Percentiles rank a stretch among this genome's conserved stretches.
Evolutionary conservation across 192 early-diverging fungal genomes (phyloP).

Genomic region (Jimgerdemannia lactiflua): DNA sequence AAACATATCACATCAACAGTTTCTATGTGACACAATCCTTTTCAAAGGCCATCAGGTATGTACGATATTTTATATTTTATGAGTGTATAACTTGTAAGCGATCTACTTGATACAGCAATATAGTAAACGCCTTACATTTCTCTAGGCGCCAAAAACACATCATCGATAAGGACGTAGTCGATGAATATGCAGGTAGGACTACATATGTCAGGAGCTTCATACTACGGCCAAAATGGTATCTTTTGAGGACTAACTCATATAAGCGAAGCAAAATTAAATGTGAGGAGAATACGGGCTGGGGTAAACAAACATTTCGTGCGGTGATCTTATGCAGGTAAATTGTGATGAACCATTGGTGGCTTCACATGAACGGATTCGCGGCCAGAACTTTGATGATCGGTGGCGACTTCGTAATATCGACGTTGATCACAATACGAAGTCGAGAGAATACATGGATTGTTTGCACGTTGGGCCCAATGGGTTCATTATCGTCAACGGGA

Average conservation of each 20-base stretch:
- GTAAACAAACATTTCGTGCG: not conserved
- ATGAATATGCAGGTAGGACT: not conserved
- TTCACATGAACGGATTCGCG: constrained; percentile 45
- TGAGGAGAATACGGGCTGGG: not conserved
- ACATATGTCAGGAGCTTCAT: not conserved
- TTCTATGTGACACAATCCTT: too few relatives aligned
- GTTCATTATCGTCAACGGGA: constrained; percentile 6
- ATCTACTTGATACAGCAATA: too few relatives aligned
- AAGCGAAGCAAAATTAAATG: not conserved
- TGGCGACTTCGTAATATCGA: constrained; percentile 48
- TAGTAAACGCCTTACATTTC: too few relatives aligned
- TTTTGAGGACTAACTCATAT: not conserved
- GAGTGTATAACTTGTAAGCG: too few relatives aligned
- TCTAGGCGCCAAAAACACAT: too few relatives aligned
- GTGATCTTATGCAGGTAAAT: too few relatives aligned
- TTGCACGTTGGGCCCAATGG: constrained; percentile 19
- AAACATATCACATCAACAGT: too few relatives aligned
- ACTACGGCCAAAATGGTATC: not conserved
- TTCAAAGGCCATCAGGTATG: too few relatives aligned
- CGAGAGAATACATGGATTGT: constrained; percentile 42
- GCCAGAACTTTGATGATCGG: constrained; percentile 54
- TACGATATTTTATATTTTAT: too few relatives aligned
- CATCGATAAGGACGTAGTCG: too few relatives aligned
- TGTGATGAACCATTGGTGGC: not conserved
- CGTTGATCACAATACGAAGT: constrained; percentile 43